Evolutionary conservation across 371 early-diverging fungal genomes (phyloP), one percentile per base, ranked within the genome.

Genomic region (Mucor velutinosus): DNA sequence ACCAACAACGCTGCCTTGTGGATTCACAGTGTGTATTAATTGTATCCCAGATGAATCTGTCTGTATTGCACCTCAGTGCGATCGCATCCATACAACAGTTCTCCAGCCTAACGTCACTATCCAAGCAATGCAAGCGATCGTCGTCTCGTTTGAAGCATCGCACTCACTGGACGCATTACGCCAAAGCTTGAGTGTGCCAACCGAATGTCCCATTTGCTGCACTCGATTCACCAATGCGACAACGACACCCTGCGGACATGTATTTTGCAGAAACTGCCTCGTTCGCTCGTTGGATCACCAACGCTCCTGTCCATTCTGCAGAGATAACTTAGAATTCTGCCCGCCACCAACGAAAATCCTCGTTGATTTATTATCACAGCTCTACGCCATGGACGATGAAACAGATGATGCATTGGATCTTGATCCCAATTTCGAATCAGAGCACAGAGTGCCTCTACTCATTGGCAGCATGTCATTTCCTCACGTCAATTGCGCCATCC

Each of bases 231-330:
- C 73, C 21, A 76, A 85, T 17, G 90, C 93, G 0, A 68, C 90
- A 23, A 90, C 90, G 0, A 80, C 85, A 29, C 78, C 79, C 3
- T 93, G 93, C 66, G 93, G 93, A 1, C 93, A 93, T 69, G 86
- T 89, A 0, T 85, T 87, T 64, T 93, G 93, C 73, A 79, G 77
- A 33, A 57, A 72, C 10, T 93, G 93, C 62, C 70, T 92, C 0
- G 56, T 73, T 2, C 77, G 80, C 15, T 77, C 77, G 0, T 29
- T 77, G 1, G 80, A 79, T 39, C 76, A 79, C 55, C 73, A 69
- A 45, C 67, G 68, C 15, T 33, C 21, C 2, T 79, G 80, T 53
- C 77, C 80, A 1, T 67, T 75, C 27, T 79, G 80, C 49, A 56
- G 80, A 37, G 68, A 75, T 3, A 23, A 58, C 1, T 29, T 79